phyloP scores from a whole-genome alignment of 805 yeast genomes.

The Candida boidinii region DNA sequence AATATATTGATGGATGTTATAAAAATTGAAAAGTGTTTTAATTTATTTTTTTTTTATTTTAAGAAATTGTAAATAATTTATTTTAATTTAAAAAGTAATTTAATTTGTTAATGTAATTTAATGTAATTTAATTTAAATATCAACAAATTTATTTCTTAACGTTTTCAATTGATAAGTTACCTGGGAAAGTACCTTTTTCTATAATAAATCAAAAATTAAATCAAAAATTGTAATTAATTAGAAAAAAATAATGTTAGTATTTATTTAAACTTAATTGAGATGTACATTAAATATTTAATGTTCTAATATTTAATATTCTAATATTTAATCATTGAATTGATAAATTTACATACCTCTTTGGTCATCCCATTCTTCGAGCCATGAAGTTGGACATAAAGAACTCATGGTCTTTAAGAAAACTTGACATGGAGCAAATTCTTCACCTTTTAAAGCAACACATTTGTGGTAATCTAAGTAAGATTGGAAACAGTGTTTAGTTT shows the following conservation, averaged over 20 bases:
- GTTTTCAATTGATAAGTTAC: constrained; percentile 26
- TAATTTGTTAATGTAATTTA: neutral
- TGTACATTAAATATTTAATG: too few species aligned
- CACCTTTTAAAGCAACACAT: constrained; percentile 95
- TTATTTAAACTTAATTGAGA: too few species aligned
- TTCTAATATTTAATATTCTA: too few species aligned
- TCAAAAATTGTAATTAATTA: neutral
- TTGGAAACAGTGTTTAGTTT: constrained; percentile 98
- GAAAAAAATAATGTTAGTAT: neutral
- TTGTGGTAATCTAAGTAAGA: constrained; percentile 96
- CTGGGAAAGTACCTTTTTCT: constrained; percentile 30
- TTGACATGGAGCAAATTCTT: constrained; percentile 96
- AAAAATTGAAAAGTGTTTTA: neutral
- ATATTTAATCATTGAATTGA: too few species aligned
- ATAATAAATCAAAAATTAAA: too few species aligned
- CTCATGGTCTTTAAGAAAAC: constrained; percentile 88
- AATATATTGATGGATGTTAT: neutral
- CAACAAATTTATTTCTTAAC: constrained; percentile 13
- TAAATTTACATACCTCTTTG: too few species aligned
- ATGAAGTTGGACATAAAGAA: constrained; percentile 75
- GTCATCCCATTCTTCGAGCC: constrained; percentile 85
- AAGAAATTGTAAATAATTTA: too few species aligned
- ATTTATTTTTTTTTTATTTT: neutral
- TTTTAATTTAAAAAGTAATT: too few species aligned
- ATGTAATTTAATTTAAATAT: neutral